These are phyloP conservation scores for Bertia moriformis DNA, from an alignment of 2,329 filamentous ascomycete genomes.

Conservation along the genomic window DNA sequence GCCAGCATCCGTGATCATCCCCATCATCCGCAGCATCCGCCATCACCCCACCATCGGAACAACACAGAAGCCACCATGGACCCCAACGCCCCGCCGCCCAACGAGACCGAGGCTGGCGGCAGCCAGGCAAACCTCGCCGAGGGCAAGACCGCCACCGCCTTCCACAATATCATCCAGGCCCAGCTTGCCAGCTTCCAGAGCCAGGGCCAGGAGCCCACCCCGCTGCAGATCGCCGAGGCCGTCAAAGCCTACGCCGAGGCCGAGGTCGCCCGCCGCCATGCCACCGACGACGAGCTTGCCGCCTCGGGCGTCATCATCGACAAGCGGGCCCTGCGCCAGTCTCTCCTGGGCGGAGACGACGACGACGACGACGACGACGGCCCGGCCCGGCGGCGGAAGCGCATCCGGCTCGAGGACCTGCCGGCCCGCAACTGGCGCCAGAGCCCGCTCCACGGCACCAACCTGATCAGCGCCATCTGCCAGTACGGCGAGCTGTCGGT, in stretches of 20 bases:
- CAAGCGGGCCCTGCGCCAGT: too few species aligned
- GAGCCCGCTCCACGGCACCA: conserved; percentile 10
- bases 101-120: not conserved
- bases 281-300: not conserved
- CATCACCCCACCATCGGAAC: too few species aligned
- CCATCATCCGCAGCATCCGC: too few species aligned
- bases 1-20: too few species aligned
- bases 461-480: conserved; percentile 27
- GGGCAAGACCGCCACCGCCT: not conserved
- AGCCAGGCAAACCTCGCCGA: not conserved
- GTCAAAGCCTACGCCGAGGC: not conserved
- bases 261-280: not conserved
- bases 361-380: too few species aligned
- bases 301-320: not conserved
- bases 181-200: not conserved
- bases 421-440: not conserved
- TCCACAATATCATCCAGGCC: not conserved
- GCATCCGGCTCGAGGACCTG: conserved; percentile 1
- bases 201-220: not conserved
- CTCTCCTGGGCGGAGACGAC: too few species aligned
- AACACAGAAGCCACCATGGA: too few species aligned
- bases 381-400: conserved; percentile 4
- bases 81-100: too few species aligned
- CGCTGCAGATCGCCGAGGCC: not conserved
- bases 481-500: conserved; percentile 35